Conservation (phyloP, 75 land plant species). For the Larix kaempferi region DNA sequence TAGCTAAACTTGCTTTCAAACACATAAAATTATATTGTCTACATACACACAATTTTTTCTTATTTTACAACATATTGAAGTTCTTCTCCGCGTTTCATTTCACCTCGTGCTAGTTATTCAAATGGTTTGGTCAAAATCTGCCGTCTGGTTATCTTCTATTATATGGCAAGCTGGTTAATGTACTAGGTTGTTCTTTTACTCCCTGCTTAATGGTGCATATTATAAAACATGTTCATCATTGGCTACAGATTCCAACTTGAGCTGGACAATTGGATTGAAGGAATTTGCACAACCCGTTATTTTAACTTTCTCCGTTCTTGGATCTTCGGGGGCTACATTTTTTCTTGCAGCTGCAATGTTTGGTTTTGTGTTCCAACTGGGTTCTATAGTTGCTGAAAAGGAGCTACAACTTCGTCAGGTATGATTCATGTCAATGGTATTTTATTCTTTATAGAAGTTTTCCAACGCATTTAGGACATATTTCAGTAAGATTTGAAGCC, state of each 20-base stretch:
- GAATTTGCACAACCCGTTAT: constrained; percentile 91
- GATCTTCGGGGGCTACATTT: constrained; percentile 63
- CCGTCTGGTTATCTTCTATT: background rate
- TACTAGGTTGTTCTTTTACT: background rate
- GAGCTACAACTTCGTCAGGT: constrained; percentile 97
- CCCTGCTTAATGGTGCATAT: too few species aligned
- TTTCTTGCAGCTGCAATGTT: constrained; percentile 94
- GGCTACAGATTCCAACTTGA: constrained; percentile 60
- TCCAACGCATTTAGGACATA: background rate
- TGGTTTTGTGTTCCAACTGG: constrained; percentile 85
- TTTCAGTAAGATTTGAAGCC: background rate
- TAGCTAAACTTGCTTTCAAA: too few species aligned
- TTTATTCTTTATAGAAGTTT: background rate
- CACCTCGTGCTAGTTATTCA: too few species aligned
- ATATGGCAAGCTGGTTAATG: background rate
- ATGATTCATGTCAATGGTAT: background rate
- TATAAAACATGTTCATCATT: background rate
- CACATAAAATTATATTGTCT: too few species aligned
- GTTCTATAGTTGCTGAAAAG: constrained; percentile 72
- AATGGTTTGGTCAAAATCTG: too few species aligned
- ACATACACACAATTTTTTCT: too few species aligned
- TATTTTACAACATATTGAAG: too few species aligned
- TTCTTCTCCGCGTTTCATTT: too few species aligned
- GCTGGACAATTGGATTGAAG: constrained; percentile 64
- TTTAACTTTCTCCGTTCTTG: constrained; percentile 49